Percentiles rank a stretch among this genome's conserved stretches.
Evolutionary conservation across 208 protist species (phyloP).

Genomic region (Leishmania tropica): DNA sequence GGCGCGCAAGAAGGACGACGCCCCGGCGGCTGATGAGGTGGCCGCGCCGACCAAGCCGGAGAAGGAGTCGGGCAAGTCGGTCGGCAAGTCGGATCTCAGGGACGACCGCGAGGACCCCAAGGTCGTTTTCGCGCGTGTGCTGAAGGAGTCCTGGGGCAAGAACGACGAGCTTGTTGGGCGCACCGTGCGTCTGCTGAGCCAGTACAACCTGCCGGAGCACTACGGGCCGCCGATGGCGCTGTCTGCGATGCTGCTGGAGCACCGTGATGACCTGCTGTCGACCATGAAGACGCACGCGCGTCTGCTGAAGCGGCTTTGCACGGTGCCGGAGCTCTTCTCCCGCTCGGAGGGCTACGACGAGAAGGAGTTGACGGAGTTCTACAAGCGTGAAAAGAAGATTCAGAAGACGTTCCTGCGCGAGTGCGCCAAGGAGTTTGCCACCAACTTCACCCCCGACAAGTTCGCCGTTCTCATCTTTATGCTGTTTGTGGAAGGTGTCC

Average conservation of each 20-base stretch:
- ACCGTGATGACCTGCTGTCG: constrained; percentile 48
- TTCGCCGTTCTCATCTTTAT: constrained; percentile 72
- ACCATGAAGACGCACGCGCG: constrained; percentile 51
- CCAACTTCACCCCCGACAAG: constrained; percentile 53
- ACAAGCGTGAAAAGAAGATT: constrained; percentile 66
- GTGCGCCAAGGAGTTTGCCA: constrained; percentile 46
- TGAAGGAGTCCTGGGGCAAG: constrained; percentile 45
- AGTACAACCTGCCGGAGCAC: constrained; percentile 78
- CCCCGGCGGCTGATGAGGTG: constrained; percentile 25
- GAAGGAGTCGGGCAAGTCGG: constrained; percentile 23
- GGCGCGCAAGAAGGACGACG: constrained; percentile 36
- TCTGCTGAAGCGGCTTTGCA: constrained; percentile 70
- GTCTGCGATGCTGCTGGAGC: constrained; percentile 45
- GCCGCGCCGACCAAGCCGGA: constrained; percentile 12
- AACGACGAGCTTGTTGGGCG: constrained; percentile 42
- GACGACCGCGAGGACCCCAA: constrained; percentile 49
- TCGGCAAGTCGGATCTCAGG: constrained; percentile 32
- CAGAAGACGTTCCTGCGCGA: constrained; percentile 67
- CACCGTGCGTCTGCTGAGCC: constrained; percentile 63
- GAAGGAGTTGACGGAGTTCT: constrained; percentile 55
- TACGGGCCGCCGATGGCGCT: constrained; percentile 53
- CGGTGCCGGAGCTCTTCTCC: constrained; percentile 51
- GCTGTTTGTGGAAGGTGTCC: constrained; percentile 74
- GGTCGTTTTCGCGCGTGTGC: constrained; percentile 44
- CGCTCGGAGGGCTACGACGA: constrained; percentile 54